A percentile compares a stretch with the other conserved stretches of the same genome.
Evolutionary conservation across 768 basidiomycete species (phyloP).

Genomic region (Psilocybe subaeruginosa): DNA sequence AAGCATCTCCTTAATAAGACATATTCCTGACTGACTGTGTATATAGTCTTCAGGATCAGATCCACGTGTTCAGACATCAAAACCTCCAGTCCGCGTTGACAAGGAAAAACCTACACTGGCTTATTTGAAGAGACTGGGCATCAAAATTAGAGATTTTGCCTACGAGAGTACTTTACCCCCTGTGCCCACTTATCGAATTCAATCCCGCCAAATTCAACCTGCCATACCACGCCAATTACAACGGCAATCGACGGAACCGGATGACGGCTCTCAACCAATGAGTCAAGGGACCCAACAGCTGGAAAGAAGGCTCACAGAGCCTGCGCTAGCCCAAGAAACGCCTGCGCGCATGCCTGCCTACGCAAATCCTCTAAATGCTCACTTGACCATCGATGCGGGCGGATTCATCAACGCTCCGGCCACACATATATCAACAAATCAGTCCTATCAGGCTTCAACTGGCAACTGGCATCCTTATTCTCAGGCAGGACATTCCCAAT

Average conservation of each 20-base stretch:
- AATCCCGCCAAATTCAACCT: constrained; percentile 53
- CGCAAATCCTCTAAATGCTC: background rate
- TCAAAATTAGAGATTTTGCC: constrained; percentile 65
- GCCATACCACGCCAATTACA: constrained; percentile 35
- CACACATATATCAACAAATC: no score
- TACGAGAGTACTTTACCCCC: constrained; percentile 70
- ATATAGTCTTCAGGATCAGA: constrained; percentile 9
- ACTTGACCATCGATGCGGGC: no score
- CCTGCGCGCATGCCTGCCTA: constrained; percentile 27
- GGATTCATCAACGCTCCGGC: no score
- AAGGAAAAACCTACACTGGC: constrained; percentile 60
- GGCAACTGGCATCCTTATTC: no score
- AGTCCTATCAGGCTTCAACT: no score
- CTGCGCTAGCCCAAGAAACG: constrained; percentile 23
- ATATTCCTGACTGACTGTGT: constrained; percentile 7
- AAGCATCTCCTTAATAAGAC: background rate
- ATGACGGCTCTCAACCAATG: constrained; percentile 22
- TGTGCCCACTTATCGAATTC: constrained; percentile 51
- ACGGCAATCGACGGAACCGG: constrained; percentile 32
- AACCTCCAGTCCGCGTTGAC: constrained; percentile 25
- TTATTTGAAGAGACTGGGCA: constrained; percentile 36
- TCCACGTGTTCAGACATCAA: background rate
- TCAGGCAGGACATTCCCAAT: no score
- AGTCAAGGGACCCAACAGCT: constrained; percentile 20
- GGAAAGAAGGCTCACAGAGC: constrained; percentile 37